Base-by-base conservation (phyloP, 2,329 filamentous ascomycete genomes). In the Curvularia verruculosa region DNA sequence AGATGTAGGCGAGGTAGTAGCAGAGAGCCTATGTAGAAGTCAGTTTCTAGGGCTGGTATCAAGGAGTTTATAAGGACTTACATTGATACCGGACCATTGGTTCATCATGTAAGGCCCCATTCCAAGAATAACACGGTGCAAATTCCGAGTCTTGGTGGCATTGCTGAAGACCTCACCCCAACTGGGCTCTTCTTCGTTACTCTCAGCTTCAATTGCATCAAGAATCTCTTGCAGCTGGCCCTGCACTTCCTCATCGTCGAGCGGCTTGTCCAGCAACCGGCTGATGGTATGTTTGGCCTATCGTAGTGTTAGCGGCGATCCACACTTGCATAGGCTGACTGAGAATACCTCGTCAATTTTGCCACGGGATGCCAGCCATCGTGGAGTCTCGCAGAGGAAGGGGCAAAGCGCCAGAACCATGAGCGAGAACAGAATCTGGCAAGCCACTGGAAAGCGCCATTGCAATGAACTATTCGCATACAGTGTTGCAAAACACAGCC, bases 361-460 rank as follows among this genome's bases (percentile, higher is more conserved):
- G 15, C 68, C 68, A 26, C 63, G 67, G 19, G 67, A 68, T 23
- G 69, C 70, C 8, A 74, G 58, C 71, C 72, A 79, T 26, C 84
- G 65, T 5, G 82, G 51, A 70, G 72, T 65, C 75, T 78, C 59
- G 56, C 74, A 72, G 65, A 50, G 70, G 69, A 65, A 72, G 51
- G 81, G 81, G 31, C 74, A 49, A 68, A 77, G 63, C 83, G 83
- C 13, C 82, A 68, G 82, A 1, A 86, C 73, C 54, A 81, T 77
- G 0, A 85, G 83, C 0, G 83, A 83, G 59, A 86, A 84, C 31
- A 87, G 75, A 0, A 84, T 83, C 0, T 84, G 81, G 1, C 85
- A 61, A 0, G 83, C 80, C 1, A 83, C 83, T 0, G 84, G 81
- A n/a, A 87, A 70, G 1, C 70, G 60, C 67, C 68, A 73, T 28